Base-by-base conservation (phyloP, 257 asterid genomes). In the Lycium barbarum region DNA sequence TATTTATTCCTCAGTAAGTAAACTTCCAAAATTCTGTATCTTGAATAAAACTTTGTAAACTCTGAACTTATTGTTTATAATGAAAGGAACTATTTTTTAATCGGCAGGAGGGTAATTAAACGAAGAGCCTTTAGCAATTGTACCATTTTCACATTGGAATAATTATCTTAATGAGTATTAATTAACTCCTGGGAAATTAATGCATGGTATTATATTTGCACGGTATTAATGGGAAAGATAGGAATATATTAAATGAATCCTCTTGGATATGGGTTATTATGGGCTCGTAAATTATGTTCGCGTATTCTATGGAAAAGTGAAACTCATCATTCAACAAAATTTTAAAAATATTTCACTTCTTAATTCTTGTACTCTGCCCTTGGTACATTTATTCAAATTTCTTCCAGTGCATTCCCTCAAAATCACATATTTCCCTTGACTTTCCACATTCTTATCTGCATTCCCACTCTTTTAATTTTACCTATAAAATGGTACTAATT, bases 401-500 rank as follows among this genome's bases (percentile, higher is more conserved):
- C 22, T 76, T 61, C 63, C 22, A 49, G 12, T 76, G 17, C 63
- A 14, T 26, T 49, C 22, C 45, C 81, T 8, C 18, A 76, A 51
- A 76, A 2, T 76, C 81, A 43, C 63, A 2, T 51, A 22, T 26
- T 76, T 76, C 0, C 63, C 63, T 51, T n/a, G 6, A 76, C 5
- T 51, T 26, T 13, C n/a, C 45, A 76, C 22, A 26, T 76, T 76
- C 81, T 76, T 76, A 26, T 6, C 3, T 51, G 63, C 14, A 51
- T 68, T 76, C 63, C 38, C 22, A 76, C 62, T 76, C 15, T 5
- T 4, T 22, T 22, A 71, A 6, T 74, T 74, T 74, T 13, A 74
- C 62, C 62, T 74, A 74, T 74, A 74, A 74, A 74, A 22, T 74
- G 62, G 15, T 49, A 74, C 20, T 45, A 73, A 45, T 73, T 9